Base-by-base conservation (phyloP, 2,329 filamentous ascomycete species). In the Colletotrichum plurivorum region DNA sequence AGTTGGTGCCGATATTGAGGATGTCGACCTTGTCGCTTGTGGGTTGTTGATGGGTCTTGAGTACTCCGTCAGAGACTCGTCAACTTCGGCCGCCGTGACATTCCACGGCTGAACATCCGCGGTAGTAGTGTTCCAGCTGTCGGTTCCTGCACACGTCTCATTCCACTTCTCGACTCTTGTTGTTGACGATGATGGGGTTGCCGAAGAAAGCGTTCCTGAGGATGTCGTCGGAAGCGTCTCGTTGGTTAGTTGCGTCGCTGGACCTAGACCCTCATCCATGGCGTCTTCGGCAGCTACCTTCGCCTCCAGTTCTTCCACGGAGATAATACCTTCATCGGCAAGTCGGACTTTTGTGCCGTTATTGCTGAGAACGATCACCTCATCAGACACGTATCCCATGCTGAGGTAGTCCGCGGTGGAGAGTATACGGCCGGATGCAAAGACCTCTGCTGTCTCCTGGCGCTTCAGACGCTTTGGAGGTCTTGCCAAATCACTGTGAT, bases 61-160 rank as follows among this genome's bases (percentile, higher is more conserved):
- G 48, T 51, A 51, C 13, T 20, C 8, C 48, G 20, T 51, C 18
- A 51, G 48, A 51, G 48, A 51, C 20, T 51, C n/a, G 48, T 51
- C 48, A 13, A 51, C 48, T 13, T 51, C 48, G 48, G 48, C 48
- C 13, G 48, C 48, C 22, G 48, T 51, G 18, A 51, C 20, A 22
- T 51, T 51, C 48, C 18, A 51, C n/a, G 6, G 48, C 6, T 7
- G 48, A 13, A 51, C 48, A 7, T 51, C 48, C 13, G 10, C 48
- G 2, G 48, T 20, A n/a, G 48, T 51, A 5, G 20, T 51, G 48
- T 51, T 51, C 48, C 48, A 51, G 48, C 22, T 9, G 13, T 51
- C 48, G 13, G 48, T 8, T 51, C 48, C 48, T 51, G 48, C 20
- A 16, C 2, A 22, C 7, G 48, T 51, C 18, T 51, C 48, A 51